These are phyloP conservation scores for Penicillium paxilli DNA, from an alignment of 495 filamentous ascomycete species.

Conservation along the genomic window DNA sequence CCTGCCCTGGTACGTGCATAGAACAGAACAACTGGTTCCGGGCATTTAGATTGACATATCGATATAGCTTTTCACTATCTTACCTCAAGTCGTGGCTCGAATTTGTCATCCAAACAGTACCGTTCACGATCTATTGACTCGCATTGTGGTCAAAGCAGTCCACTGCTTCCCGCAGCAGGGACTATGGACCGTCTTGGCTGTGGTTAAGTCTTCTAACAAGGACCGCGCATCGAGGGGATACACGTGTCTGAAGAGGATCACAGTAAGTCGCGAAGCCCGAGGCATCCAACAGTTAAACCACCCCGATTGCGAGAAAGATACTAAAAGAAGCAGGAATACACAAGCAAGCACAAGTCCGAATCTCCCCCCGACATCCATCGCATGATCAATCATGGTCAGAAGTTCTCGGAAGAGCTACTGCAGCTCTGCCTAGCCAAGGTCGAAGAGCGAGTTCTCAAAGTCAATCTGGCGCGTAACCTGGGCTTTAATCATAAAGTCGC, in stretches of 20 bases:
- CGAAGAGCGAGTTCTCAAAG: slow-evolving; percentile 65
- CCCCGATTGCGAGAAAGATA: background rate
- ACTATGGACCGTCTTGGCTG: slow-evolving; percentile 87
- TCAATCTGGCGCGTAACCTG: slow-evolving; percentile 73
- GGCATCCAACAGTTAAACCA: background rate
- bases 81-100: slow-evolving; percentile 88
- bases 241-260: slow-evolving; percentile 50
- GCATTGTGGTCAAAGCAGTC: slow-evolving; percentile 81
- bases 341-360: slow-evolving; percentile 45
- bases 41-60: slow-evolving; percentile 14
- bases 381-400: slow-evolving; percentile 76
- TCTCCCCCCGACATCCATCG: slow-evolving; percentile 56
- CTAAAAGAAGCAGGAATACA: slow-evolving; percentile 33
- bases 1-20: slow-evolving; percentile 61
- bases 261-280: slow-evolving; percentile 22
- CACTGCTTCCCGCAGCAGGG: slow-evolving; percentile 81
- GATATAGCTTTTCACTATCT: slow-evolving; percentile 84
- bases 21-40: background rate
- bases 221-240: slow-evolving; percentile 48
- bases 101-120: slow-evolving; percentile 81
- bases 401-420: slow-evolving; percentile 80
- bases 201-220: slow-evolving; percentile 61
- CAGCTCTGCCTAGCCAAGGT: slow-evolving; percentile 72
- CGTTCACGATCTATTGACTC: slow-evolving; percentile 71
- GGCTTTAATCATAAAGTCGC: slow-evolving; percentile 81